These are phyloP conservation scores for Blastobotrys aristatus DNA, from an alignment of 1,139 yeast species.

Conservation along the genomic window DNA sequence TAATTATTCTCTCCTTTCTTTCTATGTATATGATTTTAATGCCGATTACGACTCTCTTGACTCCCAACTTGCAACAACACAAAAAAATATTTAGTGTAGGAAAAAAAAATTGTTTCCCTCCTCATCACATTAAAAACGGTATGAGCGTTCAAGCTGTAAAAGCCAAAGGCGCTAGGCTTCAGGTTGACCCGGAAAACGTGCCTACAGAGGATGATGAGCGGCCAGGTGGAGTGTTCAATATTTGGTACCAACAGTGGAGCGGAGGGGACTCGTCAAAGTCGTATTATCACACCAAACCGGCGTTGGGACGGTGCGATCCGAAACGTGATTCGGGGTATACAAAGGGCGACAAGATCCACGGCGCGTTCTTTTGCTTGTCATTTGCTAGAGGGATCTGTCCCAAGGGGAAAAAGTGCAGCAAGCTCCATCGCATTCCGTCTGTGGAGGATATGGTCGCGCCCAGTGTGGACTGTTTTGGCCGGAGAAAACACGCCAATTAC, in stretches of 20 bases:
- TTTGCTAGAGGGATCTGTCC: conserved; percentile 89
- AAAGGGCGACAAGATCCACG: conserved; percentile 49
- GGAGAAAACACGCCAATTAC: conserved; percentile 78
- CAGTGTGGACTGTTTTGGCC: conserved; percentile 86
- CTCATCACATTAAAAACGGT: no score
- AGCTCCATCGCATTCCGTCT: conserved; percentile 70
- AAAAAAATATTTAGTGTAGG: neutral
- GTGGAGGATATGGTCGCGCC: conserved; percentile 47
- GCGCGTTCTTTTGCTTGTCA: conserved; percentile 62
- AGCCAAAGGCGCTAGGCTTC: conserved; percentile 55
- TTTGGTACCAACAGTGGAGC: conserved; percentile 87
- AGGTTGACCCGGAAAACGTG: conserved; percentile 61
- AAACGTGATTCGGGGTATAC: conserved; percentile 71
- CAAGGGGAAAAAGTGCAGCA: conserved; percentile 69
- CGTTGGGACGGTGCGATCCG: conserved; percentile 49
- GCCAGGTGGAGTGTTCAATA: conserved; percentile 50
- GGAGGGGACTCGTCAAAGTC: conserved; percentile 38
- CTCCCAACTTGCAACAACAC: neutral
- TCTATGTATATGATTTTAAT: conserved; percentile 7
- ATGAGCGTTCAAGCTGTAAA: no score
- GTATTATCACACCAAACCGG: conserved; percentile 26
- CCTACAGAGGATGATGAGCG: conserved; percentile 47
- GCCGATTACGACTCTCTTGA: neutral
- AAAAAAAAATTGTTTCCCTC: no score
- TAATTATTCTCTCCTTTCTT: conserved; percentile 6